Evolutionary conservation across 371 early-diverging fungal species (phyloP).

Genomic region (Mucor plumbeus): DNA sequence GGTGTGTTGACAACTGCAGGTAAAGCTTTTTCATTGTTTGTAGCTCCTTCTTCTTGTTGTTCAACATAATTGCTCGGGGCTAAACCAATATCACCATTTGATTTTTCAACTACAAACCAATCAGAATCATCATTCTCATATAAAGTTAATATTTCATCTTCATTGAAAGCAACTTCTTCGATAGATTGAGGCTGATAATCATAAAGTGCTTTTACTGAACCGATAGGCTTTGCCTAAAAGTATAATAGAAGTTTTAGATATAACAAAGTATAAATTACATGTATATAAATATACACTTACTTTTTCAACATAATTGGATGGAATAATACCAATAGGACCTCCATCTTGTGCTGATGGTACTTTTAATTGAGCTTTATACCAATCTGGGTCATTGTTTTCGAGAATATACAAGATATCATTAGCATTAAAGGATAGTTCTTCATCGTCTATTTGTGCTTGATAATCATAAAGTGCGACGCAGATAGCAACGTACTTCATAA

Average conservation of each 20-base stretch:
- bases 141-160: conserved; percentile 72
- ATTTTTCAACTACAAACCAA: conserved; percentile 74
- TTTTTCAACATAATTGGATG: conserved; percentile 78
- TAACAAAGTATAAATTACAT: too few relatives aligned
- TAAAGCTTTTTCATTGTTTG: not conserved
- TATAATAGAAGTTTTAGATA: not conserved
- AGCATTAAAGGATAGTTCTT: conserved; percentile 85
- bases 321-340: conserved; percentile 75
- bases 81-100: conserved; percentile 64
- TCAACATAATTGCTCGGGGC: conserved; percentile 83
- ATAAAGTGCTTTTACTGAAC: conserved; percentile 72
- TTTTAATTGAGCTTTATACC: conserved; percentile 79
- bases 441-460: conserved; percentile 72
- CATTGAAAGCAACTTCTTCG: conserved; percentile 79
- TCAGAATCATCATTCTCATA: conserved; percentile 80
- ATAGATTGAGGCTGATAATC: conserved; percentile 76
- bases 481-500: conserved; percentile 51
- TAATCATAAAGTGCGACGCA: conserved; percentile 76
- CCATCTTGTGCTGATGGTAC: conserved; percentile 41
- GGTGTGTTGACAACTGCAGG: not conserved
- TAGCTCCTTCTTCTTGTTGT: not conserved
- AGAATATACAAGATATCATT: conserved; percentile 75
- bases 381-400: conserved; percentile 72
- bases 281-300: conserved; percentile 20
- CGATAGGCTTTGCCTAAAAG: conserved; percentile 49